Evolutionary conservation across 208 protist species (phyloP), one percentile per base, ranked within the genome.

Genomic region (Trypanosoma grayi): DNA sequence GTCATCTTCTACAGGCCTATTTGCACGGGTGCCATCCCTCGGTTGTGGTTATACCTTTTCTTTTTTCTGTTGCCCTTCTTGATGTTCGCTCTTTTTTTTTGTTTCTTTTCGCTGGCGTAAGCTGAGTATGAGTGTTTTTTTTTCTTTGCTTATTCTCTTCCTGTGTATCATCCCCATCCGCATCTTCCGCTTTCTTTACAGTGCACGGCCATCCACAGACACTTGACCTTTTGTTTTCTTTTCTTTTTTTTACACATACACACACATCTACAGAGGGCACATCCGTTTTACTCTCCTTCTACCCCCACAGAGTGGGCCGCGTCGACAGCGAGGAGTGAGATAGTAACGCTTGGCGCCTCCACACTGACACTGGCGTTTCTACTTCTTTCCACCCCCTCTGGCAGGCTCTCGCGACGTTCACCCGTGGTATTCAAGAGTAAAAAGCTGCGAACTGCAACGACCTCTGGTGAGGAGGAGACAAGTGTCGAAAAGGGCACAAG

Each of bases 271-370:
- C 13, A 39, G 7, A 39, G 7, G 34, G 7, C 9, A 22, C 16
- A 43, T 43, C 39, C 14, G 10, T 18, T 8, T 30, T 67, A 22
- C 24, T 66, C 67, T 13, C 7, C 34, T 16, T 37, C 44, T n/a
- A n/a, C 27, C 2, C 50, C 50, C 18, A 60, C 14, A 2, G 50
- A 34, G 20, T 60, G 48, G 2, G 14, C 40, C 22, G 46, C 37
- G 16, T 72, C 68, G 22, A 62, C 53, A 13, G 73, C 78, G 22
- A 84, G 64, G 33, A 83, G 62, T 28, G 70, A 77, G 25, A 87
- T 72, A 9, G 81, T 83, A 2, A 87, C 52, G 27, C 54, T 73
- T 5, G 73, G 57, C 13, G 5, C 50, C 6, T 61, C 57, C 2
- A 53, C 45, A 44, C 28, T 46, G 0, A 60, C 30, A 48, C 55